Conservation (phyloP, 1,284 basidiomycete genomes). For the Inonotus hispidus region DNA sequence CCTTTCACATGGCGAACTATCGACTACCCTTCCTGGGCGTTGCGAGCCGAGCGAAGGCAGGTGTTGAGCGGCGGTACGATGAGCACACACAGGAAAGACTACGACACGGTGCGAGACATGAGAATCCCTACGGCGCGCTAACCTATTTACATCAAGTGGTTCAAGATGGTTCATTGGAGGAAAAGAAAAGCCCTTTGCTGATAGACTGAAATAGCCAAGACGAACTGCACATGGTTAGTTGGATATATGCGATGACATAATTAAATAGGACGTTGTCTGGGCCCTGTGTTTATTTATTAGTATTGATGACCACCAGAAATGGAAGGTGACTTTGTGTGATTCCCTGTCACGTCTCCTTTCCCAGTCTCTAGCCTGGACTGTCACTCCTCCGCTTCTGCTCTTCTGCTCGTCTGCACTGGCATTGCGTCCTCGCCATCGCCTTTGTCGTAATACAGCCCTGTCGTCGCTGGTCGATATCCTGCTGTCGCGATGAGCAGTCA, state of each 20-base stretch:
- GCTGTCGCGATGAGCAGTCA: constrained; percentile 13
- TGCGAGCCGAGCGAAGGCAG: constrained; percentile 61
- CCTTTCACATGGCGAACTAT: constrained; percentile 51
- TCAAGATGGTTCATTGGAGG: constrained; percentile 22
- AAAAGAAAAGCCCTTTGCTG: constrained; percentile 2
- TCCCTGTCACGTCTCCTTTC: background rate
- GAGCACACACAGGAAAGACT: background rate
- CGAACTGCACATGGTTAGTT: background rate
- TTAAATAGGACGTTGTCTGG: too few species aligned
- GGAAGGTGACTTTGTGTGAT: too few species aligned
- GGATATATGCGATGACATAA: too few species aligned
- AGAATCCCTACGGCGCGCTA: constrained; percentile 55
- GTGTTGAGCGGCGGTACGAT: constrained; percentile 40
- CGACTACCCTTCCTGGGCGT: constrained; percentile 41
- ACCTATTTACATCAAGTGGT: constrained; percentile 52
- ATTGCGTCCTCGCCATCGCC: background rate
- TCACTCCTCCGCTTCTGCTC: background rate
- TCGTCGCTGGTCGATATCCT: constrained; percentile 17
- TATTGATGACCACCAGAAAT: background rate
- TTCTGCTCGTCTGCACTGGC: constrained; percentile 7
- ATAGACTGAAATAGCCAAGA: background rate
- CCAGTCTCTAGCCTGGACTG: background rate
- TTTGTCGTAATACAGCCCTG: background rate
- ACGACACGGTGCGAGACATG: constrained; percentile 58
- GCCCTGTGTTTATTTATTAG: too few species aligned